Base-by-base conservation (phyloP, 352 stramenopile genomes). In the Globisporangium emineosum region DNA sequence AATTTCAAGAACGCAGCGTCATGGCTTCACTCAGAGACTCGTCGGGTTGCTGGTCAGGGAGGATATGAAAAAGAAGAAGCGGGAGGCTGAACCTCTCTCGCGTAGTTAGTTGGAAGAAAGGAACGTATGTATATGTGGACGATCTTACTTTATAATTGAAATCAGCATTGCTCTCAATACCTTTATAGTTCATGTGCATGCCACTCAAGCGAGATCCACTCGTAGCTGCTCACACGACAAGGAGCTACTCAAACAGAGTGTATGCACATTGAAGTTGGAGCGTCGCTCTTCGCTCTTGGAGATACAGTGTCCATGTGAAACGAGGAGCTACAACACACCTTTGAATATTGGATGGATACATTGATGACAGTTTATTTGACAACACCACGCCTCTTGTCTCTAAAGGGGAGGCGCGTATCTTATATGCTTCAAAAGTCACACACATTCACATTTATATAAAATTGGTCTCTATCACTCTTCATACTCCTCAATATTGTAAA, bases 61-160 rank as follows among this genome's bases (percentile, higher is more conserved):
- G 55, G 35, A 27, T 10, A n/a, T 21, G 21, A 30, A 42, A 23
- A 60, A 60, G 1, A 42, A 33, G 33, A 32, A 23, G 33, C 43
- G 33, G n/a, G n/a, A 32, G 32, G n/a, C 53, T 55, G 37, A 5
- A 45, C 37, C n/a, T 25, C 15, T 55, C 49, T 12, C 17, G 19
- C 6, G 13, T 35, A 35, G 49, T 55, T 55, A 37, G 27, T 21
- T 27, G 29, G 51, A 57, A 57, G 29, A 17, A 56, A 32, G 10
- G 27, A 35, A 58, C n/a, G 8, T 29, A 23, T 60, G 23, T 60
- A 51, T 25, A 33, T 51, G 37, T 60, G 55, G 19, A 35, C 30
- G 55, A 33, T 43, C 25, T 50, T 60, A 33, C 32, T 50, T 60
- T 32, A 50, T 43, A 50, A 30, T 33, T 35, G 54, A 56, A n/a